These are phyloP conservation scores for Ormosia emarginata DNA, from an alignment of 306 rosid species.

Conservation along the genomic window DNA sequence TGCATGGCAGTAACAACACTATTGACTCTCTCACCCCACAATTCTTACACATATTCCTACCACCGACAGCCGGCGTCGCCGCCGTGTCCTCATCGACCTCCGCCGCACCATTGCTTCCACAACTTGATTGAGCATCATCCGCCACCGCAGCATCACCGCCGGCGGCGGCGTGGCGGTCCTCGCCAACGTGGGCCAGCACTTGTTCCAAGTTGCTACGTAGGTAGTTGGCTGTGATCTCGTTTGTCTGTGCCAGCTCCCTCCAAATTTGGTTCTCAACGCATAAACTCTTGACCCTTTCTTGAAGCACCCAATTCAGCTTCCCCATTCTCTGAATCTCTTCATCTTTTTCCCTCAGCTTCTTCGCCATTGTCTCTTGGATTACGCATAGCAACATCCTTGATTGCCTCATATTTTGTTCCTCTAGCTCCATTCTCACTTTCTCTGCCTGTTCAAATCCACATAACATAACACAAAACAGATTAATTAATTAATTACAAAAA, in stretches of 20 bases:
- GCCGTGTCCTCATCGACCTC: slow-evolving; percentile 13
- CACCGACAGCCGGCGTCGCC: neutral
- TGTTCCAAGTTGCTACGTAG: slow-evolving; percentile 65
- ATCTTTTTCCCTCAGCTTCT: slow-evolving; percentile 72
- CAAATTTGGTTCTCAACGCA: slow-evolving; percentile 75
- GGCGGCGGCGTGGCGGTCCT: neutral
- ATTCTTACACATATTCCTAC: slow-evolving; percentile 38
- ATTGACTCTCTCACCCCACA: slow-evolving; percentile 66
- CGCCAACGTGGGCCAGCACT: slow-evolving; percentile 48
- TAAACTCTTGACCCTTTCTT: slow-evolving; percentile 55
- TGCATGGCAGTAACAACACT: slow-evolving; percentile 82
- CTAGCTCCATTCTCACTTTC: slow-evolving; percentile 58
- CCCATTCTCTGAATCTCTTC: slow-evolving; percentile 70
- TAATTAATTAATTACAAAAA: slow-evolving; percentile 1
- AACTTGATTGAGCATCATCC: slow-evolving; percentile 58
- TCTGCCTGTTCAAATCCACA: slow-evolving; percentile 49
- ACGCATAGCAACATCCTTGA: slow-evolving; percentile 44
- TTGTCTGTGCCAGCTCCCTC: slow-evolving; percentile 73
- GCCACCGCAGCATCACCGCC: neutral
- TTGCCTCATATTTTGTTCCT: slow-evolving; percentile 54
- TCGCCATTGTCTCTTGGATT: slow-evolving; percentile 49
- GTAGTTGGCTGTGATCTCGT: slow-evolving; percentile 74
- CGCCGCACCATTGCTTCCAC: slow-evolving; percentile 52
- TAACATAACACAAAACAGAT: neutral
- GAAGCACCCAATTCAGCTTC: slow-evolving; percentile 66